These are phyloP conservation scores for Carex kokanica DNA, from an alignment of 176 grass and related monocot genomes.

Conservation along the genomic window DNA sequence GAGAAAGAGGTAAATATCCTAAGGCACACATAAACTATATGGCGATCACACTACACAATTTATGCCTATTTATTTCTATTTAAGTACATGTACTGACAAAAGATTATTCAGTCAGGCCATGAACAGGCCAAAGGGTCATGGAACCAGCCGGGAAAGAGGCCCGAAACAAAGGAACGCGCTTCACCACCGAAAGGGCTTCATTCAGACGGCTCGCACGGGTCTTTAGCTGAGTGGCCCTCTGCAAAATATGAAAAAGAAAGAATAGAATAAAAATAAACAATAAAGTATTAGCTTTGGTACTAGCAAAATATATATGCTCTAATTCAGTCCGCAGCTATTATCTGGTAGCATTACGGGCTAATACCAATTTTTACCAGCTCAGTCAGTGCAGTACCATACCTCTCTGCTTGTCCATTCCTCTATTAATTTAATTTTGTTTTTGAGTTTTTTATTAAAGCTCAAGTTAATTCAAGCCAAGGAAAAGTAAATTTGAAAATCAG, in stretches of 20 bases:
- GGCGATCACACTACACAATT: constrained; percentile 7
- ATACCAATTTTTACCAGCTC: not conserved
- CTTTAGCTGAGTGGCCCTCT: constrained; percentile 78
- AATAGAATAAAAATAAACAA: not conserved
- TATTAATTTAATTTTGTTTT: not conserved
- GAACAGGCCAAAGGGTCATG: constrained; percentile 68
- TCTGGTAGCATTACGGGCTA: not conserved
- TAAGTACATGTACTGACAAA: not conserved
- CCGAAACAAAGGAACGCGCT: constrained; percentile 48
- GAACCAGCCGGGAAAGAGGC: constrained; percentile 49
- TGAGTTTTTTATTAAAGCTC: not conserved
- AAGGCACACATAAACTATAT: too few relatives aligned
- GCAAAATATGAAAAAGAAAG: constrained; percentile 20
- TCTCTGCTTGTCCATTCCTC: not conserved
- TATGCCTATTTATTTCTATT: not conserved
- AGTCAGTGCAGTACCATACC: not conserved
- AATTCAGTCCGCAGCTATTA: not conserved
- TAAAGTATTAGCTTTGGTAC: not conserved
- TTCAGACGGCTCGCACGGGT: constrained; percentile 55
- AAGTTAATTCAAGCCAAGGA: not conserved
- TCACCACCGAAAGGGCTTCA: constrained; percentile 50
- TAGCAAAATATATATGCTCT: not conserved
- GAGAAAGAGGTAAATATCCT: not conserved
- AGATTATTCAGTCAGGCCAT: constrained; percentile 50
- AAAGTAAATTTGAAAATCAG: not conserved